These are phyloP conservation scores for Colletotrichum orbiculare DNA, from an alignment of 2,329 filamentous ascomycete genomes.

Conservation along the genomic window DNA sequence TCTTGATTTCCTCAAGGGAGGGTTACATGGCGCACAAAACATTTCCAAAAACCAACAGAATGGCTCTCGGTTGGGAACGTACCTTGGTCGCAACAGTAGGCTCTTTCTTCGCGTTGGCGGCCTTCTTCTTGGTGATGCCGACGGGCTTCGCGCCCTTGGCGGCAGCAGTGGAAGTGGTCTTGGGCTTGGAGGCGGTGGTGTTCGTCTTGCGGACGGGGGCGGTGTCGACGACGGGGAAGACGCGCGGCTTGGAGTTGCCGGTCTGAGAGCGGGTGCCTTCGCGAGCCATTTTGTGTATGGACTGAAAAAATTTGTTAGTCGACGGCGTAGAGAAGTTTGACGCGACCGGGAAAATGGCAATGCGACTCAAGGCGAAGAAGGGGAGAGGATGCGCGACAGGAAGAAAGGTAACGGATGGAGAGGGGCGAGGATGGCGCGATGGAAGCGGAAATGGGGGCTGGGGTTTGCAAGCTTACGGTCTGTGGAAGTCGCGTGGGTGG, in stretches of 20 bases:
- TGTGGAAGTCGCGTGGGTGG: not conserved
- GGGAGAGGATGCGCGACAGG: constrained; percentile 15
- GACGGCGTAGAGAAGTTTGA: not conserved
- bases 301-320: not conserved
- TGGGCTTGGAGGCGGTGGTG: constrained; percentile 28
- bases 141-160: constrained; percentile 35
- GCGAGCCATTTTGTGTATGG: constrained; percentile 53
- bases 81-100: constrained; percentile 35
- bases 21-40: not conserved
- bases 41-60: not conserved
- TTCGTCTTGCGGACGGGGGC: constrained; percentile 57
- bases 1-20: too few species aligned
- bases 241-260: constrained; percentile 63
- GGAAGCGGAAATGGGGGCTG: not conserved
- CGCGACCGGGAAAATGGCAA: constrained; percentile 10
- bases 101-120: constrained; percentile 32
- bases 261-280: constrained; percentile 64
- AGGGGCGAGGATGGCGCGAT: not conserved
- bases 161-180: constrained; percentile 20
- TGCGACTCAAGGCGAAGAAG: constrained; percentile 9
- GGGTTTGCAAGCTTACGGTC: constrained; percentile 4
- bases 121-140: constrained; percentile 37
- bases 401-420: not conserved
- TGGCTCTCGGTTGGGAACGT: not conserved
- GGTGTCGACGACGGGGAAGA: constrained; percentile 61